These are phyloP conservation scores for Lagenidium giganteum DNA, from an alignment of 352 stramenopile genomes.

Conservation along the genomic window DNA sequence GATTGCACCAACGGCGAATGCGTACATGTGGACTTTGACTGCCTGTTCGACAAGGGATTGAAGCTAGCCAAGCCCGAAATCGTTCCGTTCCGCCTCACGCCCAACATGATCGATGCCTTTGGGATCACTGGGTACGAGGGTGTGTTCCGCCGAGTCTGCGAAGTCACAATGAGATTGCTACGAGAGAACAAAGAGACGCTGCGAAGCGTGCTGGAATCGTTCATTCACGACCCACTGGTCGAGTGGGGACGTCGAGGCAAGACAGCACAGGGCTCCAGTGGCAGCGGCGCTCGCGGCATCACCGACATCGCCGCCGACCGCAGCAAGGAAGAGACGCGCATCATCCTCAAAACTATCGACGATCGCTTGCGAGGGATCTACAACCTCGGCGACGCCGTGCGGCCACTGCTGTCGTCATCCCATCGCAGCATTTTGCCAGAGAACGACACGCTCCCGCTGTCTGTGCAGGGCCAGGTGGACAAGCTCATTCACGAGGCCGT, in stretches of 20 bases:
- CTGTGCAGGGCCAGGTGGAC: conserved; percentile 87
- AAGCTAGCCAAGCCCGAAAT: conserved; percentile 93
- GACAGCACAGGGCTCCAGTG: conserved; percentile 28
- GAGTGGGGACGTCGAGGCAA: conserved; percentile 77
- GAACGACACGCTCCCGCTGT: conserved; percentile 79
- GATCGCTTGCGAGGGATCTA: conserved; percentile 85
- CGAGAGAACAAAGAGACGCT: conserved; percentile 95
- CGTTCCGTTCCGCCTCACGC: conserved; percentile 97
- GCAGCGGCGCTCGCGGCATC: conserved; percentile 8
- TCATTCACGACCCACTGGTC: conserved; percentile 95
- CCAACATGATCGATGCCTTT: conserved; percentile 98
- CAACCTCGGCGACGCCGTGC: conserved; percentile 73
- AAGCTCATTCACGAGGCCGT: conserved; percentile 90
- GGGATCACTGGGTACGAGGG: conserved; percentile 94
- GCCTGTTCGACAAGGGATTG: conserved; percentile 99
- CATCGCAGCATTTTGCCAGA: conserved; percentile 51
- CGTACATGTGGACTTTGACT: conserved; percentile 99
- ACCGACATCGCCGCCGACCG: conserved; percentile 39
- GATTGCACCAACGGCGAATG: conserved; percentile 94
- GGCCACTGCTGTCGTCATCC: conserved; percentile 35
- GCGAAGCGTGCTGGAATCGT: conserved; percentile 96
- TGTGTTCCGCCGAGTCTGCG: conserved; percentile 86
- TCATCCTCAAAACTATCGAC: conserved; percentile 82
- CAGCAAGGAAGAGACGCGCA: conserved; percentile 70
- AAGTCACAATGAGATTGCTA: conserved; percentile 86